Percentiles rank a stretch among this genome's conserved stretches.
Conservation (phyloP, 768 basidiomycete species). For the Hydnomerulius pinastri region DNA sequence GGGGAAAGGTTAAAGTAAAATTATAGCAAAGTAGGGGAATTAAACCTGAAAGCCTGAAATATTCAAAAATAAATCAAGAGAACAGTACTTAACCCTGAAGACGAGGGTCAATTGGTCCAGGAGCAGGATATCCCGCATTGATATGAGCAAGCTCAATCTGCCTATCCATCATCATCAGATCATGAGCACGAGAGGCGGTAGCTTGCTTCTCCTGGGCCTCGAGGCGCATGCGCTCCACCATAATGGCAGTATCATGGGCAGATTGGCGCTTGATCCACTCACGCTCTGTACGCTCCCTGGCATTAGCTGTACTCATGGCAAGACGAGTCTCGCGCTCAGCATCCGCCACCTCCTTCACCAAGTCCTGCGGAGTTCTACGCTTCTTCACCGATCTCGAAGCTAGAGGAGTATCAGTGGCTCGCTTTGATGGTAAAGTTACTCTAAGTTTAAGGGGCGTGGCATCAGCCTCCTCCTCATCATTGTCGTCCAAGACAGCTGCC, state of each 20-base stretch:
- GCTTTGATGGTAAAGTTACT: neutral
- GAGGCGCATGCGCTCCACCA: neutral
- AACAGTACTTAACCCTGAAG: neutral
- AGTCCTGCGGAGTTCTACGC: neutral
- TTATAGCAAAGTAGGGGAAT: too few relatives aligned
- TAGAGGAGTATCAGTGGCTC: neutral
- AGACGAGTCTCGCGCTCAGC: neutral
- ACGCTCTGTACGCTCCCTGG: neutral
- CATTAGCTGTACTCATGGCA: neutral
- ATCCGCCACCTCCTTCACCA: neutral
- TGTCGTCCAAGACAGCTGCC: neutral
- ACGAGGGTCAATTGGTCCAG: neutral
- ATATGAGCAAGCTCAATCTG: slow-evolving; percentile 2
- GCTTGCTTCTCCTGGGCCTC: neutral
- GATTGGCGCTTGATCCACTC: neutral
- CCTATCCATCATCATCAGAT: neutral
- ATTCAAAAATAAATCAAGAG: too few relatives aligned
- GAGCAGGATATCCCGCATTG: neutral
- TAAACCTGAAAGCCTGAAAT: too few relatives aligned
- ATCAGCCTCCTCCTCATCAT: neutral
- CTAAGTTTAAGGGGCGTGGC: neutral
- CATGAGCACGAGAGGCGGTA: neutral
- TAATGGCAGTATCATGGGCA: neutral
- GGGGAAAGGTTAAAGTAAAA: too few relatives aligned
- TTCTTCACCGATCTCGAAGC: neutral